Evolutionary conservation across 257 asterid species (phyloP), one percentile per base, ranked within the genome.

Genomic region (Solanum lycopersicoides): DNA sequence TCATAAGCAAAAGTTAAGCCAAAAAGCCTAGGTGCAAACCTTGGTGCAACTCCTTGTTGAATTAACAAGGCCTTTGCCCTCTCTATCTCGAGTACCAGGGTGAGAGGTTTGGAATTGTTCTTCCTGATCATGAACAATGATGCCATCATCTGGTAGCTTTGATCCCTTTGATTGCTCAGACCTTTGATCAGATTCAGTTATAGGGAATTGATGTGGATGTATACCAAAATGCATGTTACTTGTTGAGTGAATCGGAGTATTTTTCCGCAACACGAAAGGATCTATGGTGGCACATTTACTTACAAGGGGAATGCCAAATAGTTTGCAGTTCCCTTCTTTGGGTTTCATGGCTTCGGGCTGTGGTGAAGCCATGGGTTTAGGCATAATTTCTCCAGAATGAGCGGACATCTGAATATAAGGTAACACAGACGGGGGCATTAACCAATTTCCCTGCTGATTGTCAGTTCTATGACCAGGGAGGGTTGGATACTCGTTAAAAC

Each of bases 21-120:
- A 41, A 71, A 28, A 50, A 23, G 39, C 83, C 44, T 34, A 39
- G 50, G 35, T 80, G n/a, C 53, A 82, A 87, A 97, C 99, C 99
- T 97, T 97, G 89, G 99, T 97, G 91, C 99, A 97, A 91, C 99
- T 97, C 89, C 99, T 94, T 37, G 91, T 90, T 63, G 96, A 97
- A 89, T 93, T 91, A 75, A 91, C 88, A 83, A 87, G 92, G 44
- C 69, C 91, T 92, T 92, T 97, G 88, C 91, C 89, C 91, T 92
- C 98, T 89, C 92, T 90, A 45, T 93, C 98, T 86, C 90, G 87
- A 79, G 44, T 5, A 80, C 69, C 85, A 50, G 39, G 69, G 47
- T 80, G 69, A 50, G 85, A 80, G 44, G 69, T 80, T 30, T 50
- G 85, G 69, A 82, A 60, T 86, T 89, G 94, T 85, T 93, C 95